Evolutionary conservation across 805 yeast genomes (phyloP).

Genomic region (Candida berthetii): DNA sequence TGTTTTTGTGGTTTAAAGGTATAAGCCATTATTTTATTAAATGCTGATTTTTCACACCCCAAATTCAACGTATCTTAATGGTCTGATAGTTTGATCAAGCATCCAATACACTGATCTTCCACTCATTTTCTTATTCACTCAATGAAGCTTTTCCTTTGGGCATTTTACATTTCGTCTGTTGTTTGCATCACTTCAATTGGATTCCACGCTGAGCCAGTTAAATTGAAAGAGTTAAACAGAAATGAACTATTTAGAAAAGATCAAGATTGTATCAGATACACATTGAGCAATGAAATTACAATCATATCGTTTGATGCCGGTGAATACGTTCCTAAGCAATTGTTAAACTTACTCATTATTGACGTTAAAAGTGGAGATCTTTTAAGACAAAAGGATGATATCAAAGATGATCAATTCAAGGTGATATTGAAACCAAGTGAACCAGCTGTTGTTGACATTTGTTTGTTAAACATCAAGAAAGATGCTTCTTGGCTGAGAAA

Average conservation of each 20-base stretch:
- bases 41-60: too few species aligned
- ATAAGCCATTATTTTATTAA: too few species aligned
- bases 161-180: background rate
- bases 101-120: too few species aligned
- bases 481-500: conserved; percentile 29
- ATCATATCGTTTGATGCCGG: background rate
- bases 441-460: background rate
- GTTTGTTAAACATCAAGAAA: conserved; percentile 12
- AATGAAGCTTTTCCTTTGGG: background rate
- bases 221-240: background rate
- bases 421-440: conserved; percentile 8
- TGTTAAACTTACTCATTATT: conserved; percentile 3
- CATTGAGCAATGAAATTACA: background rate
- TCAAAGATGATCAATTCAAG: conserved; percentile 4
- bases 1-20: too few species aligned
- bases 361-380: conserved; percentile 7
- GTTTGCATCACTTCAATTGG: background rate
- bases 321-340: conserved; percentile 3
- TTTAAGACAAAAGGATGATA: conserved; percentile 2
- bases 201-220: background rate
- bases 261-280: background rate
- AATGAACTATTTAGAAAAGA: background rate
- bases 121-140: background rate
- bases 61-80: too few species aligned
- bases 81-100: too few species aligned